These are phyloP conservation scores for Proliferodiscus dingleyae DNA, from an alignment of 2,329 filamentous ascomycete species.

Conservation along the genomic window DNA sequence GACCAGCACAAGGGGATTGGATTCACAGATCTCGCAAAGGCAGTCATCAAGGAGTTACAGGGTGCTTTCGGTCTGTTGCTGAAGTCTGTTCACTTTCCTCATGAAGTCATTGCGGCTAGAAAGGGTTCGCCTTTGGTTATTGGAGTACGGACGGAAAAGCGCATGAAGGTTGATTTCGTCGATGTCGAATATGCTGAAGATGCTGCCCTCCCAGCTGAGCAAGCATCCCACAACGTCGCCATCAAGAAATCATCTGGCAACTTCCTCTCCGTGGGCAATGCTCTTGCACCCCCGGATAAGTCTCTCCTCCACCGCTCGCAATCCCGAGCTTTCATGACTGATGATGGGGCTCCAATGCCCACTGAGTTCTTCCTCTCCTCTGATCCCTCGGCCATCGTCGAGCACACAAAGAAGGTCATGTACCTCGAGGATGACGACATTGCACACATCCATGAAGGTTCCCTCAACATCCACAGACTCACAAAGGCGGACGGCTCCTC, in stretches of 20 bases:
- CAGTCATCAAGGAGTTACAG: constrained; percentile 96
- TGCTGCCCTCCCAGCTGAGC: constrained; percentile 80
- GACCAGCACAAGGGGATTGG: constrained; percentile 90
- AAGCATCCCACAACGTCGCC: constrained; percentile 91
- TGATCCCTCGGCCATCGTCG: constrained; percentile 94
- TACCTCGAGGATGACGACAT: constrained; percentile 99
- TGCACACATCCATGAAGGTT: constrained; percentile 98
- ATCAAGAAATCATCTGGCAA: constrained; percentile 79
- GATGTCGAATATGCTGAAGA: constrained; percentile 94
- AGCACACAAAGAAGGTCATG: constrained; percentile 99
- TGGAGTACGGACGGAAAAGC: constrained; percentile 92
- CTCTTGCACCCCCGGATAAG: constrained; percentile 91
- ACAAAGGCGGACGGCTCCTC: constrained; percentile 95
- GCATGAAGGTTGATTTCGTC: constrained; percentile 99
- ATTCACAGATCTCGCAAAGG: constrained; percentile 95
- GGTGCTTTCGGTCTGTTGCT: constrained; percentile 95
- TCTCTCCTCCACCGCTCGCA: constrained; percentile 96
- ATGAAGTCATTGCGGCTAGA: constrained; percentile 94
- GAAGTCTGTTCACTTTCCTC: constrained; percentile 97
- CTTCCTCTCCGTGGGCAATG: constrained; percentile 61
- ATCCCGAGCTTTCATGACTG: constrained; percentile 97
- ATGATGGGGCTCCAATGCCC: constrained; percentile 95
- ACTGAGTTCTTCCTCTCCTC: constrained; percentile 99
- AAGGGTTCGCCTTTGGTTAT: constrained; percentile 98
- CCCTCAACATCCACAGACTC: constrained; percentile 96